Evolutionary conservation across 2,329 filamentous ascomycete species (phyloP), one percentile per base, ranked within the genome.

Genomic region (Curvularia spicifera): DNA sequence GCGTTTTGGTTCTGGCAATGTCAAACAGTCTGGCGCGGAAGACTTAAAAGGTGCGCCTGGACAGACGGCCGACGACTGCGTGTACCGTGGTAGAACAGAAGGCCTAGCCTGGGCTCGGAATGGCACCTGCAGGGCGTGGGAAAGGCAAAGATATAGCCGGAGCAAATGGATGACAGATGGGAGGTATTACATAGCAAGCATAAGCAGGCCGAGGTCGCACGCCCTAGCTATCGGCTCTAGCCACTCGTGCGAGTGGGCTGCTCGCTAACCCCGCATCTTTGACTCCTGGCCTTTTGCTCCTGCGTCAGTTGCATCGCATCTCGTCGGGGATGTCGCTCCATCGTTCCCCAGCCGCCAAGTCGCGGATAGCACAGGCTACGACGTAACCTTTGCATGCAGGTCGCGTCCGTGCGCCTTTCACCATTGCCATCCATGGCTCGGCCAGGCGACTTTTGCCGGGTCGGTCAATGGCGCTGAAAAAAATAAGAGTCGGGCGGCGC

Each of bases 181-280:
- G 22, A 45, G 12, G 35, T 37, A 2, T 37, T 37, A 37, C 35
- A 37, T 37, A 37, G 33, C 12, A 35, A 5, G 12, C 15, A 8
- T 18, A 7, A 35, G 33, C 33, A 28, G 59, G 61, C 65, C 65
- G 65, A 66, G 59, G 59, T 66, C 58, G 61, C 65, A 54, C 50
- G 47, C 48, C 49, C 51, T 47, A 56, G 59, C 48, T 57, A 43
- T 50, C 43, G 51, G 5, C 15, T 42, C 56, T 57, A 59, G 42
- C 53, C 61, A 54, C 44, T 56, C 46, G 37, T 22, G 58, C 29
- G 42, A 28, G 47, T 35, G 44, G 28, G 18, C 46, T 40, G 46
- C 51, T 62, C 65, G 61, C 62, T 62, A 68, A 66, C 67, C 66
- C 67, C 67, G 64, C 67, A 61, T 58, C 60, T 52, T 51, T 63